phyloP scores from a whole-genome alignment of 352 stramenopile species.

The Phytopythium litorale region DNA sequence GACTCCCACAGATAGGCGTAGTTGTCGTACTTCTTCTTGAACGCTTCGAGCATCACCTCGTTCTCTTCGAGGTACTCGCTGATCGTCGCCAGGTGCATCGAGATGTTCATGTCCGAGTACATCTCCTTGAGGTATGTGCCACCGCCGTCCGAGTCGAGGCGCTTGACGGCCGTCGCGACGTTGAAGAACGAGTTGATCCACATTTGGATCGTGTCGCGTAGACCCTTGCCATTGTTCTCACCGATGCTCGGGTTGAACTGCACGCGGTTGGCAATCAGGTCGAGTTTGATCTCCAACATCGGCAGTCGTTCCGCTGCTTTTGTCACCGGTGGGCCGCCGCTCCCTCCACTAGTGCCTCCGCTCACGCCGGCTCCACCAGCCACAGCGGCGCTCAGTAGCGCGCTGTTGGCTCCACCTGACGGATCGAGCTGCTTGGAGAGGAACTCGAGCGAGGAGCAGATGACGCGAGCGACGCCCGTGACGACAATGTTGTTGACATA shows the following conservation, averaged over 20 bases:
- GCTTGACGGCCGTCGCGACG: constrained; percentile 94
- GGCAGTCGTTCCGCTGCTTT: constrained; percentile 72
- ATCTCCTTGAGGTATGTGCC: constrained; percentile 98
- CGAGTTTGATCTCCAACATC: constrained; percentile 97
- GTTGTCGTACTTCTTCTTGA: constrained; percentile 94
- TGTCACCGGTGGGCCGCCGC: constrained; percentile 24
- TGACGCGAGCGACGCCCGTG: constrained; percentile 88
- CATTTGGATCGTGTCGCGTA: constrained; percentile 94
- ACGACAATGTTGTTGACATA: constrained; percentile 98
- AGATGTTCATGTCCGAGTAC: constrained; percentile 95
- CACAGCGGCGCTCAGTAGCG: background rate
- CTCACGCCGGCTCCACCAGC: constrained; percentile 16
- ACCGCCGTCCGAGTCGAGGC: constrained; percentile 91
- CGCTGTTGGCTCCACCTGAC: constrained; percentile 36
- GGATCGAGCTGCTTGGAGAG: constrained; percentile 94
- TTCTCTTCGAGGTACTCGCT: constrained; percentile 92
- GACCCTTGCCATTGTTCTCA: constrained; percentile 91
- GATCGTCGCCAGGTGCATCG: constrained; percentile 92
- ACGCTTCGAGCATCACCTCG: constrained; percentile 89
- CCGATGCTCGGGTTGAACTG: constrained; percentile 87
- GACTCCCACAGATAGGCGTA: constrained; percentile 97
- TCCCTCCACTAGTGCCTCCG: constrained; percentile 32
- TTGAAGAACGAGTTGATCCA: constrained; percentile 98
- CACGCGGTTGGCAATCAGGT: constrained; percentile 88
- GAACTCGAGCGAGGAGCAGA: constrained; percentile 88